Base-by-base conservation (phyloP, 2,329 filamentous ascomycete genomes). In the Alternaria sp. region DNA sequence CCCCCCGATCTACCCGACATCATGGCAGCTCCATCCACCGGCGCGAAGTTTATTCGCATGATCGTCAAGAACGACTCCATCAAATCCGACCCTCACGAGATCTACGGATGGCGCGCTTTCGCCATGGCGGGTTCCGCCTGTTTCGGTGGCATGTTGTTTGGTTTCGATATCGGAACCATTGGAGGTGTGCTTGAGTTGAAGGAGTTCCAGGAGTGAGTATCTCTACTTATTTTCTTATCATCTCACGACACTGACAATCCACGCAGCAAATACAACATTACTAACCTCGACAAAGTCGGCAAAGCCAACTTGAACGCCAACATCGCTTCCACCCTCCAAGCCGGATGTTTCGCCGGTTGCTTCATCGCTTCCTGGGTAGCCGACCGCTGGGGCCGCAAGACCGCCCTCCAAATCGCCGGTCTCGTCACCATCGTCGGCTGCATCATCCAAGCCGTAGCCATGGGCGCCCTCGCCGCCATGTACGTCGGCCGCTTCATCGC, bases 41-140 rank as follows among this genome's bases (percentile, higher is more conserved):
- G 76, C 25, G 76, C 77, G 46, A 69, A 68, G 32, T 75, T 89
- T 68, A 83, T 90, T 59, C 83, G 83, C 69, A 81, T 80, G 70
- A 82, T 90, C 73, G 85, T 91, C 70, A 86, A 86, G 79, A 92
- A 92, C 82, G 89, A 92, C 77, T 87, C 90, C 47, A 91, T 92
- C 87, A 88, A 86, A 73, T 79, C 81, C 36, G 90, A 92, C 74
- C 90, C 90, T 17, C 83, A 85, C 19, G 86, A 90, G 75, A 88
- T 91, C 62, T 91, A 91, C 79, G 88, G 89, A 73, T 91, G 89
- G 89, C 86, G 89, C 59, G 88, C 90, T 26, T 87, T 90, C 67
- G 84, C 84, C 60, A 82, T 91, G 68, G 88, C 88, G 52, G 88
- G 84, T 74, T 88, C 88, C 66, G 85, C 88, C 44, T 91, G 89